A percentile compares a stretch with the other conserved stretches of the same genome.
Conservation (phyloP, 108 stramenopile genomes). For the Discostella pseudostelligera region DNA sequence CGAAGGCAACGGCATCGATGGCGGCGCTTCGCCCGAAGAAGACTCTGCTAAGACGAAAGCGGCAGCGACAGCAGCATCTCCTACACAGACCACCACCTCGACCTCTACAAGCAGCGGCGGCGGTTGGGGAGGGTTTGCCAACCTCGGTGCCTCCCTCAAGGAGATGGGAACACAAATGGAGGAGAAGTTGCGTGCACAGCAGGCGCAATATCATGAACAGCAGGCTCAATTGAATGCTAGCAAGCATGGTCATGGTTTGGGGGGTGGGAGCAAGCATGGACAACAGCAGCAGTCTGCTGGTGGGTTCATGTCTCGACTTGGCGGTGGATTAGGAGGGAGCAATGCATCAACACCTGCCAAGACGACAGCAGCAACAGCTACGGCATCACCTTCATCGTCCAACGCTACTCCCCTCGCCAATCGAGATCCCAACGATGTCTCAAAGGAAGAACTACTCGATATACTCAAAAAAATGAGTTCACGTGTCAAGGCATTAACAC, state of each 20-base stretch:
- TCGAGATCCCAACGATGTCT: conserved; percentile 39
- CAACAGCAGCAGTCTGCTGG: conserved; percentile 21
- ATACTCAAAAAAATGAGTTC: conserved; percentile 83
- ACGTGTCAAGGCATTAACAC: conserved; percentile 70
- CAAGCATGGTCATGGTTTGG: conserved; percentile 14
- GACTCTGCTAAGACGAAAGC: not conserved
- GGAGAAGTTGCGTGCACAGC: conserved; percentile 19
- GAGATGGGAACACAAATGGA: conserved; percentile 30
- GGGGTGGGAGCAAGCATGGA: conserved; percentile 30
- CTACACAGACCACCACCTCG: not conserved
- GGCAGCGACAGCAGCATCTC: not conserved
- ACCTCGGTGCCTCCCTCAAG: conserved; percentile 22
- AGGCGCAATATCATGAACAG: conserved; percentile 14
- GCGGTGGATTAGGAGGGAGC: conserved; percentile 16
- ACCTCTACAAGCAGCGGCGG: not conserved
- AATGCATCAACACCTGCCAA: conserved; percentile 1
- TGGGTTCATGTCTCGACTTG: conserved; percentile 32
- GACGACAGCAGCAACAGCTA: conserved; percentile 2
- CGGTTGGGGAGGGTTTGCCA: conserved; percentile 17
- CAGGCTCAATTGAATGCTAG: conserved; percentile 24
- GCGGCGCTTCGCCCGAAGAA: not conserved
- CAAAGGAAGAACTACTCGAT: conserved; percentile 78
- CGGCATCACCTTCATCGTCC: conserved; percentile 2
- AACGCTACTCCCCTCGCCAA: conserved; percentile 23
- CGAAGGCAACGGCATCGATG: not conserved